Percentiles rank a stretch among this genome's conserved stretches.
Conservation (phyloP, 2,329 filamentous ascomycete species). For the Xylaria sp. region DNA sequence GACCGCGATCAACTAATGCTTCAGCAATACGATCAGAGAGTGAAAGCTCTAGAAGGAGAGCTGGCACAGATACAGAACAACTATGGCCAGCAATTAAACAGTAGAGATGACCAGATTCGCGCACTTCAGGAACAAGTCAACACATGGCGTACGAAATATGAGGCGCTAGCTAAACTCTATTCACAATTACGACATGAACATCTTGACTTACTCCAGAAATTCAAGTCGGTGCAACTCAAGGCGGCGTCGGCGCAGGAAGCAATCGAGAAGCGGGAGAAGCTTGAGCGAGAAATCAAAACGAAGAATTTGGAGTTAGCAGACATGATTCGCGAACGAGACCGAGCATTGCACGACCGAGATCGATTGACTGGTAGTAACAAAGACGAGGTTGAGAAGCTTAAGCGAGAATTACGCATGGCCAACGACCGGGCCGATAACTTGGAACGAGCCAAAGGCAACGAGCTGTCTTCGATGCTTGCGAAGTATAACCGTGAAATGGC, state of each 20-base stretch:
- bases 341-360: slow-evolving; percentile 93
- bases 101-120: slow-evolving; percentile 93
- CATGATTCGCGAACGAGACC: slow-evolving; percentile 97
- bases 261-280: slow-evolving; percentile 91
- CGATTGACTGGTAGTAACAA: slow-evolving; percentile 85
- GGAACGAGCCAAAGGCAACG: slow-evolving; percentile 92
- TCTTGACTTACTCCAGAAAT: slow-evolving; percentile 92
- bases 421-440: slow-evolving; percentile 91
- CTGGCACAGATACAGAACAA: slow-evolving; percentile 84
- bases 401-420: slow-evolving; percentile 91
- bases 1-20: slow-evolving; percentile 97
- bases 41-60: slow-evolving; percentile 92
- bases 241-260: slow-evolving; percentile 97
- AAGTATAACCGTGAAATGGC: slow-evolving; percentile 98
- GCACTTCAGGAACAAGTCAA: slow-evolving; percentile 97
- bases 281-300: slow-evolving; percentile 97
- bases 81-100: slow-evolving; percentile 83
- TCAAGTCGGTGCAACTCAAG: slow-evolving; percentile 95
- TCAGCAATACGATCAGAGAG: slow-evolving; percentile 93
- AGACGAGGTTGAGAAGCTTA: slow-evolving; percentile 94
- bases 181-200: slow-evolving; percentile 96
- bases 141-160: slow-evolving; percentile 97
- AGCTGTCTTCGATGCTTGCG: slow-evolving; percentile 91
- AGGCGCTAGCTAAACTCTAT: slow-evolving; percentile 95
- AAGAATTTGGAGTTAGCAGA: slow-evolving; percentile 99